These are phyloP conservation scores for Paraconiothyrium brasiliense DNA, from an alignment of 2,329 filamentous ascomycete genomes.

Conservation along the genomic window DNA sequence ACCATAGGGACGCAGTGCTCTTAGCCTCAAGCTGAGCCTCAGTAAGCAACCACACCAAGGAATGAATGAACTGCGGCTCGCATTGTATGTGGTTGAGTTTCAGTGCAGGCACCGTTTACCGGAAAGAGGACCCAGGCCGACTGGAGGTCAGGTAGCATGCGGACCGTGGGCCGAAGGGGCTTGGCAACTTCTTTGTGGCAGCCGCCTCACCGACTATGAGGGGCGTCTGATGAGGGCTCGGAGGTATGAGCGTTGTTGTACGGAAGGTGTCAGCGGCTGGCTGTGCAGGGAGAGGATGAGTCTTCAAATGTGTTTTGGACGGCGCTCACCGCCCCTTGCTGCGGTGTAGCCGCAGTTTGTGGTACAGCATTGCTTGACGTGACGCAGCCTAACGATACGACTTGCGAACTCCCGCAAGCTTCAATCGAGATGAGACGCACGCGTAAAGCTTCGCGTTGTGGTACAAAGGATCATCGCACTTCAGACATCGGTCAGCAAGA, in stretches of 20 bases:
- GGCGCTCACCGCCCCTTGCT: constrained; percentile 20
- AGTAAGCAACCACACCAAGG: constrained; percentile 2
- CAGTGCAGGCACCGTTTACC: constrained; percentile 7
- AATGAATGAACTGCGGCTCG: background rate
- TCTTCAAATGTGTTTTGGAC: background rate
- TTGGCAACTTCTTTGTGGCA: constrained; percentile 7
- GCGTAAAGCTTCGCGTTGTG: background rate
- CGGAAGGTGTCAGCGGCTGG: constrained; percentile 7
- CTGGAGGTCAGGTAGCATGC: background rate
- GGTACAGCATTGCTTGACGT: constrained; percentile 14
- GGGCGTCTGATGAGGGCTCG: constrained; percentile 1
- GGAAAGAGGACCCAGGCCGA: background rate
- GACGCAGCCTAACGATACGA: constrained; percentile 14
- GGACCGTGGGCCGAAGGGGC: constrained; percentile 1
- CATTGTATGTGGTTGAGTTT: constrained; percentile 1
- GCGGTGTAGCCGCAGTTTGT: constrained; percentile 9
- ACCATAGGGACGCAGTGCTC: constrained; percentile 11
- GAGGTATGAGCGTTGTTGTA: background rate
- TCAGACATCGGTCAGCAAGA: background rate
- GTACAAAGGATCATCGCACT: background rate
- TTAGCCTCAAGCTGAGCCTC: constrained; percentile 14
- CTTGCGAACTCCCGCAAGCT: constrained; percentile 13
- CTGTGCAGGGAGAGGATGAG: background rate
- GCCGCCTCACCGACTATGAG: background rate
- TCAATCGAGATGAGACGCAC: constrained; percentile 8